Conservation (phyloP, 1,284 basidiomycete genomes). For the Pholiota adiposa region DNA sequence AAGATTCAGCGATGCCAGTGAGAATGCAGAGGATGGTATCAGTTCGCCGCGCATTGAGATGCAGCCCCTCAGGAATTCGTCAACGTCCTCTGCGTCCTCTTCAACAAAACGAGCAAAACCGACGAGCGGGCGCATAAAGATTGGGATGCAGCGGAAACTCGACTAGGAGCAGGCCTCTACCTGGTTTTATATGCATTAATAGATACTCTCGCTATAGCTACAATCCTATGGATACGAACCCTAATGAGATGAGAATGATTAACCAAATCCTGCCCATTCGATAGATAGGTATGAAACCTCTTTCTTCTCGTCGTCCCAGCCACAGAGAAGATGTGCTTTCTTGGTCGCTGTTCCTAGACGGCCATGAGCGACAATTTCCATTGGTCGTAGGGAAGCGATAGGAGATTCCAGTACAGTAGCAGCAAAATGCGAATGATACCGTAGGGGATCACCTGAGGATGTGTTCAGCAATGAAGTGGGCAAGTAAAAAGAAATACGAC, state of each 20-base stretch:
- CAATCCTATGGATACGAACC: background rate
- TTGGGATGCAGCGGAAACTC: conserved; percentile 30
- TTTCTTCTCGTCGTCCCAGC: conserved; percentile 77
- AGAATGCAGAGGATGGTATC: conserved; percentile 31
- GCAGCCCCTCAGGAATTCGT: conserved; percentile 9
- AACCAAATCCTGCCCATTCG: conserved; percentile 94
- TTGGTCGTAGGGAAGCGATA: conserved; percentile 67
- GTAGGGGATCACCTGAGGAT: conserved; percentile 83
- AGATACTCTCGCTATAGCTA: conserved; percentile 2
- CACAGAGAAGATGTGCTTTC: conserved; percentile 92
- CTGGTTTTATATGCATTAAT: conserved; percentile 4
- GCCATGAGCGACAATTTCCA: conserved; percentile 95
- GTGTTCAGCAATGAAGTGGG: background rate
- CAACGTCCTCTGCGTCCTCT: conserved; percentile 5
- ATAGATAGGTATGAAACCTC: conserved; percentile 80
- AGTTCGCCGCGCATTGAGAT: conserved; percentile 20
- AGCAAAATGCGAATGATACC: conserved; percentile 97
- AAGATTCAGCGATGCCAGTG: conserved; percentile 32
- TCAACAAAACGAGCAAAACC: conserved; percentile 1
- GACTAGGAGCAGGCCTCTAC: conserved; percentile 7
- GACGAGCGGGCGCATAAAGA: conserved; percentile 26
- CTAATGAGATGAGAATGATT: conserved; percentile 4
- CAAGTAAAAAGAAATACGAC: conserved; percentile 27
- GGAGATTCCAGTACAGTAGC: conserved; percentile 79
- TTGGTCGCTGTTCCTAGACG: conserved; percentile 97